phyloP scores from a whole-genome alignment of 768 basidiomycete genomes.

The Crassisporium funariophilum region DNA sequence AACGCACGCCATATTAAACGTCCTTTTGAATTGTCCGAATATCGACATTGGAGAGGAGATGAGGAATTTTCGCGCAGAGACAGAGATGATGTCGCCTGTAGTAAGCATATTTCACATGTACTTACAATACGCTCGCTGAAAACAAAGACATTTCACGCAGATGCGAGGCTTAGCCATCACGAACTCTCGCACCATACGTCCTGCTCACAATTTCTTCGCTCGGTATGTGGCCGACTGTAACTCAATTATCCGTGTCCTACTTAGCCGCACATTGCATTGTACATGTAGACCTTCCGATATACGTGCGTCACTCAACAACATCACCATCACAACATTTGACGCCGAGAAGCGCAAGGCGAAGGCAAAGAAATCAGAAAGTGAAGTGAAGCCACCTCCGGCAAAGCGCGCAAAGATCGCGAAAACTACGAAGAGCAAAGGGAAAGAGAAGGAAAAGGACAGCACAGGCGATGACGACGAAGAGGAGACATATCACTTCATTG shows the following conservation, averaged over 20 bases:
- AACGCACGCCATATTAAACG: slow-evolving; percentile 62
- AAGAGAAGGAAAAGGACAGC: slow-evolving; percentile 15
- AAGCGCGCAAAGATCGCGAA: slow-evolving; percentile 35
- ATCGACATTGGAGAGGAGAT: slow-evolving; percentile 51
- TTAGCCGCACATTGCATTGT: neutral
- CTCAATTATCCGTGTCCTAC: slow-evolving; percentile 3
- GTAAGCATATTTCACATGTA: slow-evolving; percentile 36
- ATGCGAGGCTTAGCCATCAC: slow-evolving; percentile 67
- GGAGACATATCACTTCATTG: slow-evolving; percentile 66
- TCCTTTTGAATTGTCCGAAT: slow-evolving; percentile 56
- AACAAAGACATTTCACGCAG: slow-evolving; percentile 29
- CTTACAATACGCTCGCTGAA: neutral
- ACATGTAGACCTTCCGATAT: slow-evolving; percentile 54
- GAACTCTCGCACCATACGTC: slow-evolving; percentile 54
- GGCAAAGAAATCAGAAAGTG: slow-evolving; percentile 18
- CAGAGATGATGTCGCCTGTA: slow-evolving; percentile 56
- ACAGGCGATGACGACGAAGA: slow-evolving; percentile 22
- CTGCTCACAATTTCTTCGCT: slow-evolving; percentile 60
- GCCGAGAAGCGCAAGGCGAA: slow-evolving; percentile 38
- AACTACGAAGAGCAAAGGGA: slow-evolving; percentile 19
- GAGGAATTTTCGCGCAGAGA: slow-evolving; percentile 47
- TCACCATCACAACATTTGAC: slow-evolving; percentile 47
- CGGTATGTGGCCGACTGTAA: slow-evolving; percentile 45
- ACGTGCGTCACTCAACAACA: slow-evolving; percentile 50
- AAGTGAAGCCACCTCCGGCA: slow-evolving; percentile 36